Percentiles rank a stretch among this genome's conserved stretches.
Evolutionary conservation across 1,284 basidiomycete species (phyloP).

Genomic region (Trametes sp.): DNA sequence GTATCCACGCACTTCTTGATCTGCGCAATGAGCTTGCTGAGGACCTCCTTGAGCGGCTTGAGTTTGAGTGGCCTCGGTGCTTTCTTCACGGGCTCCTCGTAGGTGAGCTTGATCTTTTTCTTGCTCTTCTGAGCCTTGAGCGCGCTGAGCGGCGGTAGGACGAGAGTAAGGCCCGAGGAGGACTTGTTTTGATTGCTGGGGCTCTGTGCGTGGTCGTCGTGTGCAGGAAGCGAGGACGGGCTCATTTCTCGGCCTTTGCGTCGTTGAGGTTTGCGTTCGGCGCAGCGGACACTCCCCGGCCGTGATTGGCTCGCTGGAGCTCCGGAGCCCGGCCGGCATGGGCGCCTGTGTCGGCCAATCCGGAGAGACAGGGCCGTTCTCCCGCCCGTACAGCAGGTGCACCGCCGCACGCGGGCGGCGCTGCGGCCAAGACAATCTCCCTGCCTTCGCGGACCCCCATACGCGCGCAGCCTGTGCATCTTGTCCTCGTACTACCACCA

Average conservation of each 20-base stretch:
- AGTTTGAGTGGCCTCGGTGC: constrained; percentile 66
- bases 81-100: constrained; percentile 41
- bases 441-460: background rate
- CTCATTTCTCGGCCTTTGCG: constrained; percentile 35
- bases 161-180: constrained; percentile 42
- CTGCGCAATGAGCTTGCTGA: constrained; percentile 64
- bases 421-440: background rate
- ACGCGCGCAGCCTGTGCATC: background rate
- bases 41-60: constrained; percentile 79
- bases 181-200: constrained; percentile 32
- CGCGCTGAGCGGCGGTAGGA: constrained; percentile 46
- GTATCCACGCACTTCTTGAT: constrained; percentile 69
- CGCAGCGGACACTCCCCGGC: constrained; percentile 29
- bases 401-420: background rate
- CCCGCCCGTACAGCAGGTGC: background rate
- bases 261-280: constrained; percentile 33
- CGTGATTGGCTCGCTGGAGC: constrained; percentile 27
- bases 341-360: background rate
- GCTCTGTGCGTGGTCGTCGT: constrained; percentile 31
- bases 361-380: background rate
- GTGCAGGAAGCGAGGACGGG: constrained; percentile 35
- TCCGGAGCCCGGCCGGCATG: constrained; percentile 26
- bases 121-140: constrained; percentile 44
- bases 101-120: constrained; percentile 39
- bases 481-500: background rate